A percentile compares a stretch with the other conserved stretches of the same genome.
phyloP scores from a whole-genome alignment of 2,329 filamentous ascomycete species.

The Verticillium tricorpus region DNA sequence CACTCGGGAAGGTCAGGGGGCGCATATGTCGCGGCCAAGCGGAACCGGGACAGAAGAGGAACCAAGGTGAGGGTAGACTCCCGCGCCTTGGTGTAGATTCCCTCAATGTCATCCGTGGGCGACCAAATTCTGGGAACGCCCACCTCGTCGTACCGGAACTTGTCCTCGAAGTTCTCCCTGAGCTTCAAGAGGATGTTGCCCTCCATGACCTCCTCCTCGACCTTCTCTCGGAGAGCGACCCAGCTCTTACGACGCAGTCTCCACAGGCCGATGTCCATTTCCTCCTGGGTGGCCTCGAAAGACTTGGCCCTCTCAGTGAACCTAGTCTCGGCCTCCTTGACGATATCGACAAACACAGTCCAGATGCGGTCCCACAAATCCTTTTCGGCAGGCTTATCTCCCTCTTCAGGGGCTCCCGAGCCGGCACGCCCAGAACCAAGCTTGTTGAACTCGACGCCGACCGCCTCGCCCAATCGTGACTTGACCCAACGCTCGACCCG shows the following conservation, averaged over 20 bases:
- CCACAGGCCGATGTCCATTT: constrained; percentile 92
- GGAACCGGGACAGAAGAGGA: constrained; percentile 81
- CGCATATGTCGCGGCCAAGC: constrained; percentile 66
- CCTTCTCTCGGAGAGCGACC: constrained; percentile 81
- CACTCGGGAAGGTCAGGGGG: constrained; percentile 80
- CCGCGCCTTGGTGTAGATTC: constrained; percentile 84
- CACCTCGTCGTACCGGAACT: constrained; percentile 94
- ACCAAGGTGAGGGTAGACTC: constrained; percentile 91
- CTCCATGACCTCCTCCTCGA: constrained; percentile 97
- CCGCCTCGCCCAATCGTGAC: constrained; percentile 77
- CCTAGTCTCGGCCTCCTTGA: constrained; percentile 77
- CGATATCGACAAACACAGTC: constrained; percentile 76
- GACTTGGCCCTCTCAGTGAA: constrained; percentile 87
- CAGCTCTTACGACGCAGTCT: constrained; percentile 89
- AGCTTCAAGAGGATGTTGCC: constrained; percentile 94
- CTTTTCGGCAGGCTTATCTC: constrained; percentile 74
- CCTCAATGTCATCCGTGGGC: constrained; percentile 94
- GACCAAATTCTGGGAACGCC: constrained; percentile 96
- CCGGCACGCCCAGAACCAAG: constrained; percentile 84
- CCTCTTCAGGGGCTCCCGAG: constrained; percentile 72
- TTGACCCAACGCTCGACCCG: constrained; percentile 92
- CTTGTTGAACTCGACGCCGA: constrained; percentile 94
- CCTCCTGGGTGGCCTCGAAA: constrained; percentile 87
- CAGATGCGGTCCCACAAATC: constrained; percentile 96
- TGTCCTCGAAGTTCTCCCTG: constrained; percentile 97